Evolutionary conservation across 371 early-diverging fungal species (phyloP), one percentile per base, ranked within the genome.

Genomic region (Mortierella sp.): DNA sequence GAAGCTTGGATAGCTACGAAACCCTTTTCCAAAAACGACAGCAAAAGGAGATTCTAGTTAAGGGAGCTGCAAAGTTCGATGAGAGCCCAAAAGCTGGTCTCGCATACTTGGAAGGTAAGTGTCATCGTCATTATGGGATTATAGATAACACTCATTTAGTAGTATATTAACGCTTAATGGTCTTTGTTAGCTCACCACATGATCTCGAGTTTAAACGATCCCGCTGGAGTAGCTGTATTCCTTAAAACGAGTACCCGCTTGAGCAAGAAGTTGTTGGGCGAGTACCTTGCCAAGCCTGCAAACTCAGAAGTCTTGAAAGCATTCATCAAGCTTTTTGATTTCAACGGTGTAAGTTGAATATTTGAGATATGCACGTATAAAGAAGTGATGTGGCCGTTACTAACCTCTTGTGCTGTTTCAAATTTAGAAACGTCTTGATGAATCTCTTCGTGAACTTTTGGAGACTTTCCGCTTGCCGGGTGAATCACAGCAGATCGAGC

Each of bases 401-500:
- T 28, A 28, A 28, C 28, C 2, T 28, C 2, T 28, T 3, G 43
- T 43, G 7, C 13, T 43, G 43, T 10, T 43, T 3, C 43, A 43
- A 43, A 48, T 36, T 53, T 65, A 90, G 88, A 92, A 91, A 84
- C 90, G 94, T 32, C 83, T 98, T 61, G 96, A 97, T 75, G 96
- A 97, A 79, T 95, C 97, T 0, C 76, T 97, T 48, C 90, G 99
- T 50, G 86, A 87, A 36, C 88, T 97, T 28, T 85, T 98, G 11
- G 93, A 92, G 68, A 89, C 92, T 11, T 98, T 98, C 88, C 90
- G 97, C 58, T 83, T 98, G 21, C 96, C 96, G 4, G 98, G 98
- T 40, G 99, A 98, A 85, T 91, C 96, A 36, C 97, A 98, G 84
- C 94, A 96, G 76, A 97, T 98, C 65, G 94, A 95, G 69, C 90